Percentiles rank a stretch among this genome's conserved stretches.
Evolutionary conservation across 2,329 filamentous ascomycete species (phyloP).

Genomic region (Phyllosticta ampelicida): DNA sequence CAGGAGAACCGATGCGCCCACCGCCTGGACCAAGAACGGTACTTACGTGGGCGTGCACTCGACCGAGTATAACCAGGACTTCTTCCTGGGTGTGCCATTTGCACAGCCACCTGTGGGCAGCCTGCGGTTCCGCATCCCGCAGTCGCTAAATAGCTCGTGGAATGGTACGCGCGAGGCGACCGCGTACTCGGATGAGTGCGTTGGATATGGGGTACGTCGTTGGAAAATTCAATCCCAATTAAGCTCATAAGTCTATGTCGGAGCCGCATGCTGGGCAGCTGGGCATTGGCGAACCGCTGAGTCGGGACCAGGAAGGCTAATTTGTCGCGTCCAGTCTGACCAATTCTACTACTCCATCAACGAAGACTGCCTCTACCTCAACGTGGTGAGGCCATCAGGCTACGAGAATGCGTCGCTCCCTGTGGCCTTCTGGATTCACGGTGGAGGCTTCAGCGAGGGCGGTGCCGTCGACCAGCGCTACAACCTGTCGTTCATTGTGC

Average conservation of each 20-base stretch:
- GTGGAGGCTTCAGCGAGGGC: conserved; percentile 35
- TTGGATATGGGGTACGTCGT: conserved; percentile 27
- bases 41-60: conserved; percentile 30
- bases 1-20: conserved; percentile 16
- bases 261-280: neutral
- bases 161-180: conserved; percentile 29
- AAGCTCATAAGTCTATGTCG: neutral
- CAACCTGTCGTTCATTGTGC: conserved; percentile 51
- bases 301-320: neutral
- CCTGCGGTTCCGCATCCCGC: conserved; percentile 43
- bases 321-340: conserved; percentile 5
- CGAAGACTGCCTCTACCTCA: conserved; percentile 54
- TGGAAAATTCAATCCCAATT: neutral
- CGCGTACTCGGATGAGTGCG: conserved; percentile 32
- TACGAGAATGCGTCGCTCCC: conserved; percentile 38
- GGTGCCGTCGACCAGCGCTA: conserved; percentile 41
- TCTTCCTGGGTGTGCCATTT: conserved; percentile 44
- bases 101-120: conserved; percentile 44
- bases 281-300: neutral
- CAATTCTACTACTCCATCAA: conserved; percentile 18
- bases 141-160: conserved; percentile 37
- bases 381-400: conserved; percentile 47
- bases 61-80: conserved; percentile 33
- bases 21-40: conserved; percentile 33
- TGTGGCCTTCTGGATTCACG: conserved; percentile 52